phyloP scores from a whole-genome alignment of 2,329 filamentous ascomycete genomes.

The Hymenoscyphus repandus region DNA sequence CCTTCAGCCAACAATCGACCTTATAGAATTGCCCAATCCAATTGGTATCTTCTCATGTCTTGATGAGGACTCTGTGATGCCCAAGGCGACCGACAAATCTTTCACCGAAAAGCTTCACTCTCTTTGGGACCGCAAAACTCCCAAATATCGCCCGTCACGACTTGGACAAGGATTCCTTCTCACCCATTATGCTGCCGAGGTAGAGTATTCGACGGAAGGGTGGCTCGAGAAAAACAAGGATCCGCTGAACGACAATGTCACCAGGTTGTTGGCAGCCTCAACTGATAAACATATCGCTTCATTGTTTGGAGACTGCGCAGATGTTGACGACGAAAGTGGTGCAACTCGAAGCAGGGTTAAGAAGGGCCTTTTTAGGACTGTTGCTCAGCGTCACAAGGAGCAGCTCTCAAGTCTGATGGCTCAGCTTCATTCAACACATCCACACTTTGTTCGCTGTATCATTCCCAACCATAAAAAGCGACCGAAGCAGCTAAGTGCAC shows the following conservation, averaged over 20 bases:
- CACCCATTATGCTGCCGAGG: conserved; percentile 95
- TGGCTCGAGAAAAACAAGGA: conserved; percentile 99
- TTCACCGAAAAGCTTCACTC: conserved; percentile 98
- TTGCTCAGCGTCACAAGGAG: conserved; percentile 95
- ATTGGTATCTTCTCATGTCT: conserved; percentile 98
- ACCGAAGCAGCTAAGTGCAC: conserved; percentile 85
- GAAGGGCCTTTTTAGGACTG: conserved; percentile 93
- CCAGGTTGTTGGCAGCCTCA: conserved; percentile 77
- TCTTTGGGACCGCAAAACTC: conserved; percentile 92
- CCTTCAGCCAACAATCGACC: conserved; percentile 92
- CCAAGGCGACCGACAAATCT: conserved; percentile 92
- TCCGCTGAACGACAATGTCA: conserved; percentile 94
- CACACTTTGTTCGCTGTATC: conserved; percentile 97
- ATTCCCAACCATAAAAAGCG: conserved; percentile 97
- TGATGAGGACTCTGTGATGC: conserved; percentile 98
- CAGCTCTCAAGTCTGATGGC: conserved; percentile 95
- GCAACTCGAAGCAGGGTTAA: conserved; percentile 78
- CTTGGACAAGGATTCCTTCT: conserved; percentile 90
- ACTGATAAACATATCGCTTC: conserved; percentile 76
- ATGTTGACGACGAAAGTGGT: conserved; percentile 67
- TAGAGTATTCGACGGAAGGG: conserved; percentile 90
- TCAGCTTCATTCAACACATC: conserved; percentile 91
- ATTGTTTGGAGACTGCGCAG: conserved; percentile 84
- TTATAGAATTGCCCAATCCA: conserved; percentile 92
- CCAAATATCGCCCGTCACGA: conserved; percentile 85